Conservation (phyloP, 2,329 filamentous ascomycete genomes). For the Aspergillus sp. region DNA sequence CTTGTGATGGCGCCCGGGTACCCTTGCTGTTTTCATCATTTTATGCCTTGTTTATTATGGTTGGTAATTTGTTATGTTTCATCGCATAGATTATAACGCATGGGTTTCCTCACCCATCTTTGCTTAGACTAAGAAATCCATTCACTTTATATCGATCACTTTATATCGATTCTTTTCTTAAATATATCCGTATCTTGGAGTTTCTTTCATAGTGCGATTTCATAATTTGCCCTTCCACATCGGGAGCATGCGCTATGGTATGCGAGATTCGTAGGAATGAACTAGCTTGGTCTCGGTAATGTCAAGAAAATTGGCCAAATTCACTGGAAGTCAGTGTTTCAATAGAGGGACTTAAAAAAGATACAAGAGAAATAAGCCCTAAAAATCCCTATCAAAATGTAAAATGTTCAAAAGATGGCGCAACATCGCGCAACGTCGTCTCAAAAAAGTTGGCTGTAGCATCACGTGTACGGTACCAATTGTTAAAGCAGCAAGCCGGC, state of each 20-base stretch:
- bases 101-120: neutral
- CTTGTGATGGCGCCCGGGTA: neutral
- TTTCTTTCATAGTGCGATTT: neutral
- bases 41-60: neutral
- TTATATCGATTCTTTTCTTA: neutral
- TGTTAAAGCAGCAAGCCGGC: neutral
- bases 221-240: neutral
- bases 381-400: neutral
- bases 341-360: neutral
- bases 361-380: neutral
- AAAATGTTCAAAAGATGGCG: neutral
- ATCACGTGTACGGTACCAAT: neutral
- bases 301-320: neutral
- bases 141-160: neutral
- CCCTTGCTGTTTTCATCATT: conserved; percentile 1
- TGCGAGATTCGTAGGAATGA: neutral
- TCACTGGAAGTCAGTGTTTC: neutral
- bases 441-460: neutral
- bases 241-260: neutral
- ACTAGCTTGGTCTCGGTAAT: neutral
- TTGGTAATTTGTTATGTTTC: neutral
- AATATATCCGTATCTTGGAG: neutral
- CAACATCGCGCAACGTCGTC: neutral
- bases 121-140: neutral
- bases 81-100: conserved; percentile 11